Evolutionary conservation across 768 basidiomycete genomes (phyloP).

Genomic region (Pleurotus salmoneostramineus): DNA sequence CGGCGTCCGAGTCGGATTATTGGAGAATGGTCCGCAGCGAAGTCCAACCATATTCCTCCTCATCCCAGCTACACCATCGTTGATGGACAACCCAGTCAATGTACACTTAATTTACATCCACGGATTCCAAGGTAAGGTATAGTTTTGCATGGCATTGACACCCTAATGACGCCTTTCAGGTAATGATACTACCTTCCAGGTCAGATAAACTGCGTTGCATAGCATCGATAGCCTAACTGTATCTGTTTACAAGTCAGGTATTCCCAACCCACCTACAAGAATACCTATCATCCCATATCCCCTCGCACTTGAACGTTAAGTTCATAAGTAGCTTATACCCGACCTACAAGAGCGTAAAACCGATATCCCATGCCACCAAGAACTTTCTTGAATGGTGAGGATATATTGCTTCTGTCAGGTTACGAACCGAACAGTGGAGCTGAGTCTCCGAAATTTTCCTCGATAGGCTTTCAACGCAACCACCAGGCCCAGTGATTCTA

Average conservation of each 20-base stretch:
- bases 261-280: constrained; percentile 54
- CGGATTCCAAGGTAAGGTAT: constrained; percentile 47
- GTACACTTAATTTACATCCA: constrained; percentile 56
- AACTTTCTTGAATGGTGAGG: constrained; percentile 54
- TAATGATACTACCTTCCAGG: constrained; percentile 57
- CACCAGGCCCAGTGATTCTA: constrained; percentile 51
- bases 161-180: constrained; percentile 25
- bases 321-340: constrained; percentile 52
- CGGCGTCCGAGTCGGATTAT: too few species aligned
- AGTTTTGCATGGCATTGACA: background rate
- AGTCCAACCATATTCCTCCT: background rate
- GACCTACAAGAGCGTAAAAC: constrained; percentile 55
- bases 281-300: constrained; percentile 30
- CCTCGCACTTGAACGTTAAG: constrained; percentile 29
- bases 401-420: background rate
- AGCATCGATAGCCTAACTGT: background rate
- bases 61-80: background rate
- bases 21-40: background rate
- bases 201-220: constrained; percentile 14
- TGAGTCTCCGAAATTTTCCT: background rate
- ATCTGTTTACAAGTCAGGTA: constrained; percentile 25
- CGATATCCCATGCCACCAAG: constrained; percentile 43
- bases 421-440: background rate
- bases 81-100: background rate
- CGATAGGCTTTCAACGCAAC: constrained; percentile 48